Percentiles rank a stretch among this genome's conserved stretches.
phyloP scores from a whole-genome alignment of 208 protist species.

The Leptomonas seymouri region DNA sequence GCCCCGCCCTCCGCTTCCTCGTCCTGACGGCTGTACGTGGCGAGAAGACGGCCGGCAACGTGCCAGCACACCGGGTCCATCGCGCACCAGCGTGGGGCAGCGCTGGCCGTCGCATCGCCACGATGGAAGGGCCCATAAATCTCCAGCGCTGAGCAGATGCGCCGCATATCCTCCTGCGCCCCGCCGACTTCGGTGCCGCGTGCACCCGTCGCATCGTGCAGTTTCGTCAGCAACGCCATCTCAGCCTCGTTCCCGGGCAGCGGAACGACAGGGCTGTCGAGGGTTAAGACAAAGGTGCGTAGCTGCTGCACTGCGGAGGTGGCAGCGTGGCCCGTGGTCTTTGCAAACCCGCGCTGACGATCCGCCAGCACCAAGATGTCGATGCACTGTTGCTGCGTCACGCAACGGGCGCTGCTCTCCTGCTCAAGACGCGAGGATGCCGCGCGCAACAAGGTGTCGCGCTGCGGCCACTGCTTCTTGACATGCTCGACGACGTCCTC shows the following conservation, averaged over 20 bases:
- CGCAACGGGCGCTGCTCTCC: background rate
- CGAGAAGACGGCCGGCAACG: conserved; percentile 39
- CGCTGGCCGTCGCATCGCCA: background rate
- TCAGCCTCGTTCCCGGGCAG: conserved; percentile 45
- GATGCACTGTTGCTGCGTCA: conserved; percentile 36
- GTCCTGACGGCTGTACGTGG: conserved; percentile 17
- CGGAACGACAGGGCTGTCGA: conserved; percentile 44
- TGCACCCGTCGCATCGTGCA: conserved; percentile 1
- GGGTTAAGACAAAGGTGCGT: conserved; percentile 47
- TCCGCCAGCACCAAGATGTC: conserved; percentile 30
- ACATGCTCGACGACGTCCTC: conserved; percentile 47
- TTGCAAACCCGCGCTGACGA: conserved; percentile 18
- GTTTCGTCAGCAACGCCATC: conserved; percentile 33
- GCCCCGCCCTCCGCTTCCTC: conserved; percentile 6
- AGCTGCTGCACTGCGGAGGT: conserved; percentile 46
- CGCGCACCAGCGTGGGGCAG: conserved; percentile 34
- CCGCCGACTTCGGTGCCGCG: background rate
- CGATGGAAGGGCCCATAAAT: no score
- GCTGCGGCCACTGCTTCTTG: conserved; percentile 33
- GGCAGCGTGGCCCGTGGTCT: background rate
- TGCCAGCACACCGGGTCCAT: conserved; percentile 53
- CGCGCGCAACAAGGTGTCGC: conserved; percentile 8
- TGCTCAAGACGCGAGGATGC: conserved; percentile 1
- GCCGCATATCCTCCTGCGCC: background rate
- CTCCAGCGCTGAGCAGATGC: background rate